Percentiles rank a stretch among this genome's conserved stretches.
Evolutionary conservation across 257 asterid species (phyloP).

Genomic region (Hygrophila difformis): DNA sequence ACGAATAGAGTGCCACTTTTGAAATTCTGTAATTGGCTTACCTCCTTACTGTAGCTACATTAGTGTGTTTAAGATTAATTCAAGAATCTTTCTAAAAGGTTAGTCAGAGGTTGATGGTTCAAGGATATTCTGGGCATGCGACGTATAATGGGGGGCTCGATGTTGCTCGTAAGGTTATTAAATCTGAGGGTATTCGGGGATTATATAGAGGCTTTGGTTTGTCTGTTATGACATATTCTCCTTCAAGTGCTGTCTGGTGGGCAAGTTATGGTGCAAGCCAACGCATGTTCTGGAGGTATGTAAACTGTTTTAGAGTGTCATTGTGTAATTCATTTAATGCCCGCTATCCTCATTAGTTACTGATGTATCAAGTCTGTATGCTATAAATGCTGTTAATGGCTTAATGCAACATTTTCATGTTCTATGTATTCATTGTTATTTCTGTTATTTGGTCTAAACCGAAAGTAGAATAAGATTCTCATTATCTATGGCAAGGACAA

Average conservation of each 20-base stretch:
- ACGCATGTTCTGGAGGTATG: constrained; percentile 59
- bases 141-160: constrained; percentile 63
- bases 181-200: constrained; percentile 63
- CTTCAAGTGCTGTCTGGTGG: constrained; percentile 92
- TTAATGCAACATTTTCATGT: background rate
- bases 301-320: too few relatives aligned
- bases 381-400: background rate
- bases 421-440: background rate
- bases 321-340: too few relatives aligned
- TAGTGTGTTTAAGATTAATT: background rate
- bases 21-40: constrained; percentile 3
- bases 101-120: constrained; percentile 85
- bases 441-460: background rate
- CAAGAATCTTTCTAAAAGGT: constrained; percentile 39
- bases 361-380: background rate
- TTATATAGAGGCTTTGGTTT: constrained; percentile 75
- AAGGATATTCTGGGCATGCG: constrained; percentile 81
- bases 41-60: background rate
- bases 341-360: too few relatives aligned
- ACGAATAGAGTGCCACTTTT: background rate
- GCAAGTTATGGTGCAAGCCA: constrained; percentile 82
- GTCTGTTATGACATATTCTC: constrained; percentile 65
- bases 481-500: background rate
- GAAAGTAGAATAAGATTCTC: background rate
- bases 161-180: constrained; percentile 56